Evolutionary conservation across 1,284 basidiomycete genomes (phyloP).

Genomic region (Ceratobasidium sp.): DNA sequence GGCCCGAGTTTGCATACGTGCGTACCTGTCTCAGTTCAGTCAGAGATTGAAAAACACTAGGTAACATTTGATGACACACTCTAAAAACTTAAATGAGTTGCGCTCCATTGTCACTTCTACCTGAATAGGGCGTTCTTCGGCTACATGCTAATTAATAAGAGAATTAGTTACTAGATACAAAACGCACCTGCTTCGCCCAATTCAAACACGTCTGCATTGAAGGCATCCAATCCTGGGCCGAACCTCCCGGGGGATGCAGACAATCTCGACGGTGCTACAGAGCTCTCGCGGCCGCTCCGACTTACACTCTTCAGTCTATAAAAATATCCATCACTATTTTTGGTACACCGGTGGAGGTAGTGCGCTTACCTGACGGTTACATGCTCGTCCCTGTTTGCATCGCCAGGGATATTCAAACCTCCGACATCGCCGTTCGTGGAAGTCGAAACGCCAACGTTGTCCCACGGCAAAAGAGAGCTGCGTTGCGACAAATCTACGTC

Average conservation of each 20-base stretch:
- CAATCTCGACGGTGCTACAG: constrained; percentile 16
- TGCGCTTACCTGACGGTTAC: constrained; percentile 31
- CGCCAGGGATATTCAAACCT: constrained; percentile 50
- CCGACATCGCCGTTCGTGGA: constrained; percentile 57
- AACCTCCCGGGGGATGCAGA: constrained; percentile 30
- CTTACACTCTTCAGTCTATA: constrained; percentile 22
- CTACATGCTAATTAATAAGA: neutral
- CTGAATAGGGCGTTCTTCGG: neutral
- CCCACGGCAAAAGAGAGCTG: constrained; percentile 79
- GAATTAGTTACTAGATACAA: neutral
- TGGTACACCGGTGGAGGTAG: constrained; percentile 48
- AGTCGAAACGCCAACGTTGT: constrained; percentile 67
- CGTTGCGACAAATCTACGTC: constrained; percentile 56
- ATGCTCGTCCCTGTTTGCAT: constrained; percentile 1
- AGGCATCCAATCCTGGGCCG: constrained; percentile 29
- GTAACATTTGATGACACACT: constrained; percentile 59
- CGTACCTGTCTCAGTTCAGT: constrained; percentile 59
- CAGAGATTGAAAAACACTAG: neutral
- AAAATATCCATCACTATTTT: constrained; percentile 55
- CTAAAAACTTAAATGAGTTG: constrained; percentile 77
- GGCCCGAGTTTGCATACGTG: constrained; percentile 72
- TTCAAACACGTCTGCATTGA: constrained; percentile 19
- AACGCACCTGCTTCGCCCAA: constrained; percentile 12
- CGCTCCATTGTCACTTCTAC: constrained; percentile 65
- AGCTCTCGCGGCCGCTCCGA: constrained; percentile 20